These are phyloP conservation scores for Leccinum ponderosum DNA, from an alignment of 1,284 basidiomycete genomes.

Conservation along the genomic window DNA sequence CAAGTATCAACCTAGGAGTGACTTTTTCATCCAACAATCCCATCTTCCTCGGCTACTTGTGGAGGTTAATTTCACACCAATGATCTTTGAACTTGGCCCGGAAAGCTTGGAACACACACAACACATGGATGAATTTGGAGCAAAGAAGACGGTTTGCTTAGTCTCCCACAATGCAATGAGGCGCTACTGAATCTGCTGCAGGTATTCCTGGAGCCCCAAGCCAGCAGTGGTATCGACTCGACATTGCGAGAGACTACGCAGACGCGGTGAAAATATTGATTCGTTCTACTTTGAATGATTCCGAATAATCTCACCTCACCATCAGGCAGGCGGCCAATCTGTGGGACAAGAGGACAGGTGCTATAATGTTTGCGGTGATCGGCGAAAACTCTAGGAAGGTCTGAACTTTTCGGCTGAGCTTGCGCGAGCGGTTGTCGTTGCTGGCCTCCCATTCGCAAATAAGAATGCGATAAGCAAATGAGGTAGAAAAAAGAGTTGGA, in stretches of 20 bases:
- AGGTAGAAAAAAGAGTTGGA: conserved; percentile 45
- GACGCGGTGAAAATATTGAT: conserved; percentile 50
- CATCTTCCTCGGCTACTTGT: not conserved
- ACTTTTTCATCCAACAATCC: not conserved
- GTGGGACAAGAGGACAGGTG: conserved; percentile 52
- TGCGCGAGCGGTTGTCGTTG: conserved; percentile 85
- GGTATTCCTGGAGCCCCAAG: conserved; percentile 92
- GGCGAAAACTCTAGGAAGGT: conserved; percentile 96
- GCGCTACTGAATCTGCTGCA: conserved; percentile 31
- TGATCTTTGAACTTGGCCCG: conserved; percentile 61
- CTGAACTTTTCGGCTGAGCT: conserved; percentile 94
- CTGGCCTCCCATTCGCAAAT: conserved; percentile 95
- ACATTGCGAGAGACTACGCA: conserved; percentile 76
- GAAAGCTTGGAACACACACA: conserved; percentile 65
- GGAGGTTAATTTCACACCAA: not conserved
- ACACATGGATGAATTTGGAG: conserved; percentile 58
- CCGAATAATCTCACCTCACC: not conserved
- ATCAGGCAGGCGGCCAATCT: conserved; percentile 17
- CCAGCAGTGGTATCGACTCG: conserved; percentile 73
- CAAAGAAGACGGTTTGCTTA: conserved; percentile 67
- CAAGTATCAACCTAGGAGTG: not conserved
- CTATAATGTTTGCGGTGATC: conserved; percentile 88
- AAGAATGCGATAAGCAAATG: conserved; percentile 80
- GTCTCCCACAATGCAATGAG: not conserved
- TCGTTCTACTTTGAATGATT: conserved; percentile 16